Conservation (phyloP, 164 flowering plant species). For the Sextonia rubra region DNA sequence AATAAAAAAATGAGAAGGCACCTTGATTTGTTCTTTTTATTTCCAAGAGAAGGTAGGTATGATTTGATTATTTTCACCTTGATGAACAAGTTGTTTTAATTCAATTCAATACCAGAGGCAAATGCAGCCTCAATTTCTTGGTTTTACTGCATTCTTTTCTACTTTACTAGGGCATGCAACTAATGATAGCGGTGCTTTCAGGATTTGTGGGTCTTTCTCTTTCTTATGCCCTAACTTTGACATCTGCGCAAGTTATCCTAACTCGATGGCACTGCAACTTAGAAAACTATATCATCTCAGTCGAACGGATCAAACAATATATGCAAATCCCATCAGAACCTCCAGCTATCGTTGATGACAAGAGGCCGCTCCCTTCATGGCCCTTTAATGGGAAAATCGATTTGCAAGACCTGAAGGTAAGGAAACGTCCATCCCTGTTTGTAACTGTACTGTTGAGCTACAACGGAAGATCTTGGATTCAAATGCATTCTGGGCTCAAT, state of each 20-base stretch:
- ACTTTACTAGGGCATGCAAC: neutral
- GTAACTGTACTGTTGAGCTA: neutral
- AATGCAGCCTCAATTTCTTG: neutral
- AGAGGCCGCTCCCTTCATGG: slow-evolving; percentile 75
- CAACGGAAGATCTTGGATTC: neutral
- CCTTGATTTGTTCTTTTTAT: neutral
- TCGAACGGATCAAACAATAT: slow-evolving; percentile 82
- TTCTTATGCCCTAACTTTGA: slow-evolving; percentile 68
- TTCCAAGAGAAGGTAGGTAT: neutral
- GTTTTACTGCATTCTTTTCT: neutral
- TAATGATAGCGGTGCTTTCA: slow-evolving; percentile 19
- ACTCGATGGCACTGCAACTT: slow-evolving; percentile 63
- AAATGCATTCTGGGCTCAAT: neutral
- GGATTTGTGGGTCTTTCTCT: slow-evolving; percentile 86
- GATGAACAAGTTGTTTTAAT: neutral
- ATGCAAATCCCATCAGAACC: slow-evolving; percentile 76
- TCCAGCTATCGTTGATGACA: slow-evolving; percentile 56
- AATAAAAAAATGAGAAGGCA: neutral
- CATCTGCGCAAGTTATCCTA: slow-evolving; percentile 49
- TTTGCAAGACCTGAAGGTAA: slow-evolving; percentile 61
- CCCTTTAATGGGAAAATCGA: slow-evolving; percentile 68
- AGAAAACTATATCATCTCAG: slow-evolving; percentile 68
- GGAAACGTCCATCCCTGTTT: neutral
- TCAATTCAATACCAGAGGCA: neutral
- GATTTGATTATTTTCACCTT: neutral